These are phyloP conservation scores for Spathaspora boniae DNA, from an alignment of 805 yeast genomes.

Conservation along the genomic window DNA sequence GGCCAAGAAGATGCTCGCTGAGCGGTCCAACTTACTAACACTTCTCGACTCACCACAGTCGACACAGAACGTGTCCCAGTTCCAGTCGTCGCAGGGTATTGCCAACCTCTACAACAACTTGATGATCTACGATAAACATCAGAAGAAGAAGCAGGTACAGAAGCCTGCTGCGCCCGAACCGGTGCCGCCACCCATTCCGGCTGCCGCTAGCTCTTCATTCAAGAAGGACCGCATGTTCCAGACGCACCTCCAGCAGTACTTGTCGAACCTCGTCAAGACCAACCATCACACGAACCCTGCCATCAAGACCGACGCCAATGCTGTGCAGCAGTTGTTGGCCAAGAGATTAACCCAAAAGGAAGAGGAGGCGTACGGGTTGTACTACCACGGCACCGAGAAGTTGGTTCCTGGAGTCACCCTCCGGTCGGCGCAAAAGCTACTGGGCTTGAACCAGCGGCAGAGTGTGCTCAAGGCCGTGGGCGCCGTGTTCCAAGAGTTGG, in stretches of 20 bases:
- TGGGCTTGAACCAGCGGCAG: constrained; percentile 53
- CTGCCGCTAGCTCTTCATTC: constrained; percentile 51
- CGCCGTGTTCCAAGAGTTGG: constrained; percentile 70
- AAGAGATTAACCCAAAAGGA: constrained; percentile 68
- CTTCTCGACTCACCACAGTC: constrained; percentile 83
- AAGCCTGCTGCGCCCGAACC: constrained; percentile 35
- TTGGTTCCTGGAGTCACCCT: constrained; percentile 76
- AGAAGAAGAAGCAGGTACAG: constrained; percentile 48
- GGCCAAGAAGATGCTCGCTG: constrained; percentile 82
- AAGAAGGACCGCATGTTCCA: constrained; percentile 40
- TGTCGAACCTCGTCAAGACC: constrained; percentile 34
- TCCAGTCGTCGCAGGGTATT: constrained; percentile 81
- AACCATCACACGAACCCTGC: constrained; percentile 22
- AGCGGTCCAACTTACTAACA: constrained; percentile 73
- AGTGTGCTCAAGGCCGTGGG: constrained; percentile 74
- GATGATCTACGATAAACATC: constrained; percentile 63
- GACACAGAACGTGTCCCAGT: constrained; percentile 71
- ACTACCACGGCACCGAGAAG: constrained; percentile 67
- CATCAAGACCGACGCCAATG: constrained; percentile 33
- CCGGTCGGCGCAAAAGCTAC: constrained; percentile 58
- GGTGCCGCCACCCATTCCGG: constrained; percentile 55
- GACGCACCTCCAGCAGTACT: constrained; percentile 43
- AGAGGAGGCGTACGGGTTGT: constrained; percentile 79
- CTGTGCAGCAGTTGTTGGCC: constrained; percentile 44
- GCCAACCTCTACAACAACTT: constrained; percentile 80